These are phyloP conservation scores for Dentiscutata heterogama DNA, from an alignment of 371 early-diverging fungal species.

Conservation along the genomic window DNA sequence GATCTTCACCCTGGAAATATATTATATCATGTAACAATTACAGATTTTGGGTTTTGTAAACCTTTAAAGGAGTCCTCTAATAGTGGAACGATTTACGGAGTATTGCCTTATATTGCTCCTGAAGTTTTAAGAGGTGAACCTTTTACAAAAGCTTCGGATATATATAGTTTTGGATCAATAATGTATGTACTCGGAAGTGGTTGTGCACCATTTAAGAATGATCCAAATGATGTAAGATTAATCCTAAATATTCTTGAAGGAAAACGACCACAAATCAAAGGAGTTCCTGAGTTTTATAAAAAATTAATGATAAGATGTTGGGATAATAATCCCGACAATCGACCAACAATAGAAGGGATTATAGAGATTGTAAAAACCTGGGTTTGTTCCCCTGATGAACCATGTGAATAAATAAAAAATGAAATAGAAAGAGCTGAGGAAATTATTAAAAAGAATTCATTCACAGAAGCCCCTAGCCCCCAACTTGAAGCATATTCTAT, in stretches of 20 bases:
- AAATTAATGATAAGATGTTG: slow-evolving; percentile 26
- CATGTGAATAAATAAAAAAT: not conserved
- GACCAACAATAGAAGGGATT: not conserved
- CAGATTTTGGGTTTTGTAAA: too few relatives aligned
- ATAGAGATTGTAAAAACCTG: slow-evolving; percentile 2
- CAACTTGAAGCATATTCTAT: not conserved
- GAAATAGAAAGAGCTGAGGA: not conserved
- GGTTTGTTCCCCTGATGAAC: not conserved
- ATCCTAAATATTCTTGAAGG: not conserved
- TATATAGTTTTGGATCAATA: not conserved
- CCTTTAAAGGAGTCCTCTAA: too few relatives aligned
- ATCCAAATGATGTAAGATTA: too few relatives aligned
- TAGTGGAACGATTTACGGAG: too few relatives aligned
- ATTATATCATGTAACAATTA: too few relatives aligned
- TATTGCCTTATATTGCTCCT: too few relatives aligned
- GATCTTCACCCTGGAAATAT: too few relatives aligned
- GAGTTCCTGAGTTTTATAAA: slow-evolving; percentile 13
- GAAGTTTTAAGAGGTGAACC: not conserved
- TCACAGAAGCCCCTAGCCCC: not conserved
- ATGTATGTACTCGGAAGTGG: too few relatives aligned
- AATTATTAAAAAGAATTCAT: not conserved
- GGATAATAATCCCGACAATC: slow-evolving; percentile 17
- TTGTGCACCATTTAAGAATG: too few relatives aligned
- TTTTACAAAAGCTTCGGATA: not conserved
- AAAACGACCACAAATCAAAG: slow-evolving; percentile 13